phyloP scores from a whole-genome alignment of 192 early-diverging fungal species.

The Glomus cerebriforme region DNA sequence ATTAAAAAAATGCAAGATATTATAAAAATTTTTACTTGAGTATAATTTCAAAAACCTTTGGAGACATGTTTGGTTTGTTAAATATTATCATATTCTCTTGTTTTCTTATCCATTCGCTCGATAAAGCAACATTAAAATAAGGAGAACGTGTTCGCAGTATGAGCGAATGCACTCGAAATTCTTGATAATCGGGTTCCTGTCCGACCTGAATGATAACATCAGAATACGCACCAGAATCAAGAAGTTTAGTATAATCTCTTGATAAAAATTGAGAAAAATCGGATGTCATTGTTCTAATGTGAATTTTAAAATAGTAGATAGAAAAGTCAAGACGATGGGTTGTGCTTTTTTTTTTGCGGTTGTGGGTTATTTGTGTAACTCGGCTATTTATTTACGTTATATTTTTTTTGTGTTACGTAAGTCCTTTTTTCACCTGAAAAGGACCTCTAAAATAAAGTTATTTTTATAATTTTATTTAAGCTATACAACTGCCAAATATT shows the following conservation, averaged over 20 bases:
- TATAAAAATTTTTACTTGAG: not conserved
- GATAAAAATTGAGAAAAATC: not conserved
- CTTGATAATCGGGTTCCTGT: not conserved
- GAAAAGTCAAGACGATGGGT: not conserved
- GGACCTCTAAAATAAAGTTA: too few species aligned
- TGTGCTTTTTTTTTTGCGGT: too few species aligned
- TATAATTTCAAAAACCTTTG: constrained; percentile 14
- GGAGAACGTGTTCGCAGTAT: constrained; percentile 23
- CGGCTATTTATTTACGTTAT: too few species aligned
- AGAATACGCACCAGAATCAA: not conserved
- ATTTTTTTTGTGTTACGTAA: too few species aligned
- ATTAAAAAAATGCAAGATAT: not conserved
- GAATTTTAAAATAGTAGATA: too few species aligned
- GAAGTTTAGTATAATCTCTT: not conserved
- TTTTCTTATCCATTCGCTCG: not conserved
- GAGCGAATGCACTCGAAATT: constrained; percentile 30
- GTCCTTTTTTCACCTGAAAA: too few species aligned
- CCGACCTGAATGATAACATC: constrained; percentile 32
- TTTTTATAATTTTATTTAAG: too few species aligned
- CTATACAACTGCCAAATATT: too few species aligned
- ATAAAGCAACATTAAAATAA: constrained; percentile 29
- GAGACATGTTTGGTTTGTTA: constrained; percentile 30
- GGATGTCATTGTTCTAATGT: not conserved
- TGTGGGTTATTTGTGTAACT: too few species aligned
- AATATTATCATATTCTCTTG: constrained; percentile 24